Conservation (phyloP, 352 stramenopile genomes). For the Elongisporangium anandrum region DNA sequence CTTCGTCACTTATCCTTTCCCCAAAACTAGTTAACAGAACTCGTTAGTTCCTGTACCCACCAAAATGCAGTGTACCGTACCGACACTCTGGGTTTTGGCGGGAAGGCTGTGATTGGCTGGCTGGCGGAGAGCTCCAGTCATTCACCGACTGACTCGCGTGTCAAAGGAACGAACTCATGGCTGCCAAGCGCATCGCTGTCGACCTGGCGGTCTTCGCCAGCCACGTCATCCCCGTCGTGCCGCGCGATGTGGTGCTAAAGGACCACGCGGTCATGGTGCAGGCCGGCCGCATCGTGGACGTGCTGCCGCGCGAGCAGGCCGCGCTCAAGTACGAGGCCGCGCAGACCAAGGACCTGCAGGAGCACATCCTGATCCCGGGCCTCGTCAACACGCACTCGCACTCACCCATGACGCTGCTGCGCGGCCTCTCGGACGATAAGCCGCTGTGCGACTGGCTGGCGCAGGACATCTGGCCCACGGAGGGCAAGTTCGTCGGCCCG, state of each 20-base stretch:
- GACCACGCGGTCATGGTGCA: slow-evolving; percentile 76
- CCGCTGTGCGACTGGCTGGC: slow-evolving; percentile 75
- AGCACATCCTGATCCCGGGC: slow-evolving; percentile 80
- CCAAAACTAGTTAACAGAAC: not conserved
- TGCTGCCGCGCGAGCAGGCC: slow-evolving; percentile 60
- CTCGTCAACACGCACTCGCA: slow-evolving; percentile 89
- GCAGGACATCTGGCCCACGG: slow-evolving; percentile 85
- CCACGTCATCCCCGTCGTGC: slow-evolving; percentile 81
- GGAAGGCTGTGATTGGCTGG: not conserved
- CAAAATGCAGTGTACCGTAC: not conserved
- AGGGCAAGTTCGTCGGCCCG: slow-evolving; percentile 66
- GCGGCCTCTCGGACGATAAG: slow-evolving; percentile 86
- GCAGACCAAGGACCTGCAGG: slow-evolving; percentile 34
- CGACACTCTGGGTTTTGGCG: not conserved
- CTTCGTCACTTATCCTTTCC: not conserved
- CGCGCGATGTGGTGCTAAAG: slow-evolving; percentile 55
- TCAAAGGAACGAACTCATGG: not conserved
- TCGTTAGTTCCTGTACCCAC: not conserved
- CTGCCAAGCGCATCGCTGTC: slow-evolving; percentile 22
- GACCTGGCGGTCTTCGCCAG: slow-evolving; percentile 76
- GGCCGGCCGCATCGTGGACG: slow-evolving; percentile 65
- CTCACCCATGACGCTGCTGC: slow-evolving; percentile 80
- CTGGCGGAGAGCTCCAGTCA: not conserved
- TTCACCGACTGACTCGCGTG: not conserved
- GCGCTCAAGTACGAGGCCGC: slow-evolving; percentile 38